phyloP scores from a whole-genome alignment of 192 early-diverging fungal species.

The Fimicolochytrium jonesii region DNA sequence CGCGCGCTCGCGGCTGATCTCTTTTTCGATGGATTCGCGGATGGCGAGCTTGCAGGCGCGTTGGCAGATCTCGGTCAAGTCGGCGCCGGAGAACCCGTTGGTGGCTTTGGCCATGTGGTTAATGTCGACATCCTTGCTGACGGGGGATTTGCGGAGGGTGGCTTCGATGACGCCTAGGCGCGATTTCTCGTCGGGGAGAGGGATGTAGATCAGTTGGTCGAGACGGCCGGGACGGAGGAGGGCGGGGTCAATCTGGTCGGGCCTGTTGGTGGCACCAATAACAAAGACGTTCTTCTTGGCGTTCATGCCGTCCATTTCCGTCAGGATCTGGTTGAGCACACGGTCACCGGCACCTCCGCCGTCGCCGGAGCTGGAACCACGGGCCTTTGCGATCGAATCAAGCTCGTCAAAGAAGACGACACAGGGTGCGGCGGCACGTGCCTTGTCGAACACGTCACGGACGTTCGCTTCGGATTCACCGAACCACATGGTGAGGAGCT shows the following conservation, averaged over 20 bases:
- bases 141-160: constrained; percentile 90
- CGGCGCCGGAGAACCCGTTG: constrained; percentile 95
- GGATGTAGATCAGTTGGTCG: constrained; percentile 98
- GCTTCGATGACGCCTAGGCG: constrained; percentile 80
- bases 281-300: constrained; percentile 99
- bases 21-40: constrained; percentile 89
- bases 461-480: constrained; percentile 99
- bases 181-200: constrained; percentile 84
- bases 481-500: constrained; percentile 99
- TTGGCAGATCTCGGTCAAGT: constrained; percentile 98
- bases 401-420: constrained; percentile 99
- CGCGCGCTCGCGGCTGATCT: constrained; percentile 69
- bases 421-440: constrained; percentile 94
- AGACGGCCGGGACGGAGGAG: constrained; percentile 97
- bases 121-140: constrained; percentile 75
- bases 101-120: constrained; percentile 81
- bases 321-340: constrained; percentile 98
- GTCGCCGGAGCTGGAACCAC: constrained; percentile 77
- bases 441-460: constrained; percentile 99
- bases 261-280: constrained; percentile 98
- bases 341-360: constrained; percentile 93
- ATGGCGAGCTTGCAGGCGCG: constrained; percentile 96
- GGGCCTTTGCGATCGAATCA: constrained; percentile 95
- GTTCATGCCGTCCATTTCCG: constrained; percentile 99
- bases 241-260: constrained; percentile 97